These are phyloP conservation scores for Letharia lupina DNA, from an alignment of 495 filamentous ascomycete genomes.

Conservation along the genomic window DNA sequence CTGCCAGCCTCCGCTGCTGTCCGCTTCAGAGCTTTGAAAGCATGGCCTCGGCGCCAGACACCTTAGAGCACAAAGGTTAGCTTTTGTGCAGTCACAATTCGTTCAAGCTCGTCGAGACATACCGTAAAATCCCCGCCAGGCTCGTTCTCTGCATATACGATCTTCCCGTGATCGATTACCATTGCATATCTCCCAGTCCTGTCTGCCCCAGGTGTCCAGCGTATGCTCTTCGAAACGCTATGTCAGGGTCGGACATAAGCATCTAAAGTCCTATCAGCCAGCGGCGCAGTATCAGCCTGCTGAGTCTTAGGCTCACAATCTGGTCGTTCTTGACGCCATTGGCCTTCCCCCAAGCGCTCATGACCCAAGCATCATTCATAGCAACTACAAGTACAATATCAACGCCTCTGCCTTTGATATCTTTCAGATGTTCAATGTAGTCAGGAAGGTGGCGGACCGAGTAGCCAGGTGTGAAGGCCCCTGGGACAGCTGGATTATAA, in stretches of 20 bases:
- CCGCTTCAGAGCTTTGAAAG: slow-evolving; percentile 51
- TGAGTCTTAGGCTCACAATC: slow-evolving; percentile 50
- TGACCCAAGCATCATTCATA: slow-evolving; percentile 86
- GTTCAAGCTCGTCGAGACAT: slow-evolving; percentile 31
- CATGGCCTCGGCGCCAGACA: slow-evolving; percentile 67
- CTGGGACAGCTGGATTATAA: slow-evolving; percentile 44
- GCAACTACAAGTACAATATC: slow-evolving; percentile 79
- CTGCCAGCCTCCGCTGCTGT: not conserved
- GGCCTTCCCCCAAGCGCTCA: slow-evolving; percentile 94
- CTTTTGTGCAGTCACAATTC: not conserved
- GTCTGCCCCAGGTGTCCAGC: slow-evolving; percentile 68
- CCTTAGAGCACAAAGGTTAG: slow-evolving; percentile 34
- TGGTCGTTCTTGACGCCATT: slow-evolving; percentile 72
- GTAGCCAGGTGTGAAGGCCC: slow-evolving; percentile 94
- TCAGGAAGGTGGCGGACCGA: slow-evolving; percentile 78
- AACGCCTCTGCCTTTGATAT: slow-evolving; percentile 76
- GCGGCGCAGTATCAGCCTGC: not conserved
- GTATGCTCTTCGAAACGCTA: slow-evolving; percentile 71
- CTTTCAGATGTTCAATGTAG: slow-evolving; percentile 64
- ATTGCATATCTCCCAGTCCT: slow-evolving; percentile 77
- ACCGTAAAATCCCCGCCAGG: slow-evolving; percentile 57
- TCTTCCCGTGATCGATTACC: slow-evolving; percentile 81
- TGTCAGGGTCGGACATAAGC: slow-evolving; percentile 74
- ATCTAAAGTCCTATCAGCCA: slow-evolving; percentile 42
- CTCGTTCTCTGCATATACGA: slow-evolving; percentile 80